These are phyloP conservation scores for Venturia effusa DNA, from an alignment of 2,329 filamentous ascomycete species.

Conservation along the genomic window DNA sequence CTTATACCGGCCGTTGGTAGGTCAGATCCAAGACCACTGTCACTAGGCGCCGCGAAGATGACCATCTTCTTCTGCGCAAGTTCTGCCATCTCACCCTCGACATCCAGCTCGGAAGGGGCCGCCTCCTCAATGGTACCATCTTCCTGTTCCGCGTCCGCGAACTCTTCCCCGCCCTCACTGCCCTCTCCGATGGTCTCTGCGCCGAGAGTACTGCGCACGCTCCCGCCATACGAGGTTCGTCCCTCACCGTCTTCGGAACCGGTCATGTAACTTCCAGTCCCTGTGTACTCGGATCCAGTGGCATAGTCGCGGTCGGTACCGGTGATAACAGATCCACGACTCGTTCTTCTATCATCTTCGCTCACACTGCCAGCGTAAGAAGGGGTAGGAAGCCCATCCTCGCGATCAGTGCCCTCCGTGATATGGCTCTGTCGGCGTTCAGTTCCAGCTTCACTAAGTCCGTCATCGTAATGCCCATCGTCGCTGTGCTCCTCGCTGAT, in stretches of 20 bases:
- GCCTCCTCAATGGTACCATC: not conserved
- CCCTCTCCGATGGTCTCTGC: conserved; percentile 21
- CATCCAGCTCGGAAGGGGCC: not conserved
- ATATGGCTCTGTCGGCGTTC: conserved; percentile 28
- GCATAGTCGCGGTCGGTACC: conserved; percentile 16
- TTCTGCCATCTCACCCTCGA: conserved; percentile 4
- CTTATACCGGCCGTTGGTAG: conserved; percentile 21
- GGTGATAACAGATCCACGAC: not conserved
- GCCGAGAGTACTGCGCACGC: conserved; percentile 25
- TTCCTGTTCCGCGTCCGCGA: conserved; percentile 4
- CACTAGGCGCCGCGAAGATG: conserved; percentile 13
- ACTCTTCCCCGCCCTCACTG: not conserved
- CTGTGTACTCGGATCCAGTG: conserved; percentile 32
- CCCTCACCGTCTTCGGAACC: conserved; percentile 33
- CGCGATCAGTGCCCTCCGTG: conserved; percentile 14
- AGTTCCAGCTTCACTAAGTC: conserved; percentile 26
- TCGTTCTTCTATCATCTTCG: conserved; percentile 19
- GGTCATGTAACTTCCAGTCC: conserved; percentile 36
- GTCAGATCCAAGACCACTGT: conserved; percentile 29
- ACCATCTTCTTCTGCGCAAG: conserved; percentile 9
- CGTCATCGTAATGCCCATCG: conserved; percentile 6
- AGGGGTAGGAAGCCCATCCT: conserved; percentile 12
- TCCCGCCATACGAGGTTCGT: conserved; percentile 32
- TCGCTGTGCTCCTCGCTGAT: conserved; percentile 32
- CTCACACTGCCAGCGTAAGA: conserved; percentile 25